These are phyloP conservation scores for Leccinum subfulvum DNA, from an alignment of 1,284 basidiomycete species.

Conservation along the genomic window DNA sequence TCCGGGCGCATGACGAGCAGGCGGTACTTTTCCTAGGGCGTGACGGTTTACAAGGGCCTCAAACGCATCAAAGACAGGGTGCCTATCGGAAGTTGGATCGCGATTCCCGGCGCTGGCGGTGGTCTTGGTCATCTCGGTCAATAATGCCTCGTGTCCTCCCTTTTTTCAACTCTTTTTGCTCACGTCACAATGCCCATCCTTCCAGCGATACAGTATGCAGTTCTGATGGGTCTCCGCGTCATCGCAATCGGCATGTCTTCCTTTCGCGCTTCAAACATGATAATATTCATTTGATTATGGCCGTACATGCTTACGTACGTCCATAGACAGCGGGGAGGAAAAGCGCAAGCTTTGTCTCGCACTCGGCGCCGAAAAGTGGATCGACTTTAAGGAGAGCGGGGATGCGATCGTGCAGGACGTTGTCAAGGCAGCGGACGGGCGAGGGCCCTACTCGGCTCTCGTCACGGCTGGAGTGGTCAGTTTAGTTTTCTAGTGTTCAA, in stretches of 20 bases:
- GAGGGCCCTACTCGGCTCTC: slow-evolving; percentile 67
- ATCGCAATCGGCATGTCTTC: slow-evolving; percentile 57
- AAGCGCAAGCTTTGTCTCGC: slow-evolving; percentile 59
- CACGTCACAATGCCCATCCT: neutral
- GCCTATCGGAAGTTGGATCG: slow-evolving; percentile 63
- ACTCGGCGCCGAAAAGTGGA: slow-evolving; percentile 68
- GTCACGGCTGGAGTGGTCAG: slow-evolving; percentile 48
- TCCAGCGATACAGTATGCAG: slow-evolving; percentile 65
- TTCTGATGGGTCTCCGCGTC: slow-evolving; percentile 63
- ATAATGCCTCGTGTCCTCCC: neutral
- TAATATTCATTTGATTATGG: neutral
- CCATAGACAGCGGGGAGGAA: slow-evolving; percentile 58
- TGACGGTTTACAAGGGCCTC: slow-evolving; percentile 71
- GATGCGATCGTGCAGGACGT: slow-evolving; percentile 49
- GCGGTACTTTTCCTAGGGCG: slow-evolving; percentile 37
- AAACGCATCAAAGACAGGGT: slow-evolving; percentile 46
- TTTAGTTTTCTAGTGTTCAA: slow-evolving; percentile 11
- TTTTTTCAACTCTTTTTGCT: neutral
- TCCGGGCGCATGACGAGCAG: neutral
- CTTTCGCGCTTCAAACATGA: neutral
- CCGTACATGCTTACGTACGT: neutral
- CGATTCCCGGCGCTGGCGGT: slow-evolving; percentile 67
- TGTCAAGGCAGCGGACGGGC: slow-evolving; percentile 55
- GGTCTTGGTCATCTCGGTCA: slow-evolving; percentile 58
- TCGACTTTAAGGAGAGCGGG: slow-evolving; percentile 64